Evolutionary conservation across 2,329 filamentous ascomycete genomes (phyloP).

Genomic region (Neonectria faginata): DNA sequence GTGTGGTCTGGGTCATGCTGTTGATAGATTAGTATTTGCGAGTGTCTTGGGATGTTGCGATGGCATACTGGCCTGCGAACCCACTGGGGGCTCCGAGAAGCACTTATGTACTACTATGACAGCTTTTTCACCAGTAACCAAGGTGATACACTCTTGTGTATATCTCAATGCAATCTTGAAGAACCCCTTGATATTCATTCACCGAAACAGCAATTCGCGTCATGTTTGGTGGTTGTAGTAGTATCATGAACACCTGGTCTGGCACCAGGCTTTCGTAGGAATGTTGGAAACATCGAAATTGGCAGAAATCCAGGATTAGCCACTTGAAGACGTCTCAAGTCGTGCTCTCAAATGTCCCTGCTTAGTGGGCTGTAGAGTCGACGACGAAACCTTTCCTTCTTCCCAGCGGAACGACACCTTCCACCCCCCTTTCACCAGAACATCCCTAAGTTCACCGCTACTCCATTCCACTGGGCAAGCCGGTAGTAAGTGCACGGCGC

Average conservation of each 20-base stretch:
- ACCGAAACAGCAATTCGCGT: too few species aligned
- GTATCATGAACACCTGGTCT: not conserved
- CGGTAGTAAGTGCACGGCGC: slow-evolving; percentile 34
- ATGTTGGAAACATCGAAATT: not conserved
- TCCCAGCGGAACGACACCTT: slow-evolving; percentile 33
- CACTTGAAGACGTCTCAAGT: not conserved
- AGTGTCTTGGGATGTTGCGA: too few species aligned
- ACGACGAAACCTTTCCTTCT: slow-evolving; percentile 1
- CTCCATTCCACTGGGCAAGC: slow-evolving; percentile 35
- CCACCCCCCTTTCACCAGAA: slow-evolving; percentile 31
- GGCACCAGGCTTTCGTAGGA: not conserved
- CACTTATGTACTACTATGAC: too few species aligned
- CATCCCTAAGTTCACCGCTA: slow-evolving; percentile 8
- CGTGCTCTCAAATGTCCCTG: not conserved
- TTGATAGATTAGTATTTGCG: too few species aligned
- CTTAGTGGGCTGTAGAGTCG: not conserved
- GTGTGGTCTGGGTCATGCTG: too few species aligned
- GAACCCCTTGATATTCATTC: too few species aligned
- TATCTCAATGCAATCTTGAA: too few species aligned
- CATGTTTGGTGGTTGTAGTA: not conserved
- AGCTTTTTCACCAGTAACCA: not conserved
- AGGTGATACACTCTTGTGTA: too few species aligned
- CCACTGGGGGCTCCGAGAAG: too few species aligned
- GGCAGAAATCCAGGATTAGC: not conserved
- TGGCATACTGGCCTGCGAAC: too few species aligned